phyloP scores from a whole-genome alignment of 169 alveolate species.

The Blepharisma undulans region DNA sequence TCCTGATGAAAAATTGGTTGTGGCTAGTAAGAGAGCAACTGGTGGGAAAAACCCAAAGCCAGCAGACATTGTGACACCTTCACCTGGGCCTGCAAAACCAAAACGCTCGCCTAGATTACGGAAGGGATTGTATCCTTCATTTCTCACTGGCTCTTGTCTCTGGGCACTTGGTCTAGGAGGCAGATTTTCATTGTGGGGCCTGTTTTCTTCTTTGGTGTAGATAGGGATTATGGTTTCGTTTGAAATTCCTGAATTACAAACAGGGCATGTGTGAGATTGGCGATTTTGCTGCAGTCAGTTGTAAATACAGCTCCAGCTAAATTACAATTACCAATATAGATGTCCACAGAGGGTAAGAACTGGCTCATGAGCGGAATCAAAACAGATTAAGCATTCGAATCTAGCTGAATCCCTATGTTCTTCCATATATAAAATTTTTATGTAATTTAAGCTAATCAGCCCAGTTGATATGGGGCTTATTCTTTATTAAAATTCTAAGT shows the following conservation, averaged over 20 bases:
- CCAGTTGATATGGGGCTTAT: background rate
- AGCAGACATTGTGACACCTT: background rate
- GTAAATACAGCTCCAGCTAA: conserved; percentile 65
- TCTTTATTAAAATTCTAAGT: background rate
- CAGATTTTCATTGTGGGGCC: background rate
- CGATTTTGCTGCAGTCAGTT: conserved; percentile 71
- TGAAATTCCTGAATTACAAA: conserved; percentile 75
- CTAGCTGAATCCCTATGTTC: conserved; percentile 49
- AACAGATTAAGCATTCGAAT: conserved; percentile 79
- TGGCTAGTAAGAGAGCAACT: background rate
- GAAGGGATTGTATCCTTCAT: background rate
- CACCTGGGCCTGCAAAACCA: background rate
- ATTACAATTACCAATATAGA: conserved; percentile 61
- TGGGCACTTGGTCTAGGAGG: conserved; percentile 31
- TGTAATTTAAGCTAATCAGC: background rate
- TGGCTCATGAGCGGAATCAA: conserved; percentile 80
- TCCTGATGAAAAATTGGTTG: background rate
- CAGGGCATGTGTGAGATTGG: conserved; percentile 73
- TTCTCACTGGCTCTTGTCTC: background rate
- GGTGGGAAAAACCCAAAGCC: conserved; percentile 38
- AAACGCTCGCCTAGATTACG: background rate
- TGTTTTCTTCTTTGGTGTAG: conserved; percentile 63
- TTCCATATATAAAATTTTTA: conserved; percentile 17
- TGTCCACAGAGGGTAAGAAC: conserved; percentile 82
- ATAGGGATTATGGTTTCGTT: conserved; percentile 71